A percentile compares a stretch with the other conserved stretches of the same genome.
Conservation (phyloP, 352 stramenopile species). For the Lagenidium giganteum region DNA sequence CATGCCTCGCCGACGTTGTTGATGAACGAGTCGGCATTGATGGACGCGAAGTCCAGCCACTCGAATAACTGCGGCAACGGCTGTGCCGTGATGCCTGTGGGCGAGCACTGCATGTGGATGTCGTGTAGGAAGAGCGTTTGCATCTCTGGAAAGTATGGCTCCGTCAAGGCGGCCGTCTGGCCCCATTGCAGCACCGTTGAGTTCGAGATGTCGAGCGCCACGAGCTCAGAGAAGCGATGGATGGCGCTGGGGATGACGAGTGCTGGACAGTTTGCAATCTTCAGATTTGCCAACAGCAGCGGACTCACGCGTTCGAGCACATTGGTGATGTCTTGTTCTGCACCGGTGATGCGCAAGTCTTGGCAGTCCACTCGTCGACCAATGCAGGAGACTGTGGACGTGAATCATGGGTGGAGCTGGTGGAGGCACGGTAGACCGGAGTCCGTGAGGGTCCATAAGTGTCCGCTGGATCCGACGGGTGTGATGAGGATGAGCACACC, state of each 20-base stretch:
- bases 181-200: not conserved
- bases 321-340: not conserved
- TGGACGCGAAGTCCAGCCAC: conserved; percentile 3
- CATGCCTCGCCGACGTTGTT: not conserved
- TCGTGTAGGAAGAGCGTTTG: not conserved
- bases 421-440: too few relatives aligned
- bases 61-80: conserved; percentile 2
- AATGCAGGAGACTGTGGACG: too few relatives aligned
- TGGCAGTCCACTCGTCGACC: too few relatives aligned
- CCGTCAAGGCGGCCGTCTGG: not conserved
- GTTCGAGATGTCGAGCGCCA: not conserved
- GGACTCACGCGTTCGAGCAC: conserved; percentile 1
- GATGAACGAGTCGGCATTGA: not conserved
- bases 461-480: too few relatives aligned
- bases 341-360: too few relatives aligned
- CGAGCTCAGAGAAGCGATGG: not conserved
- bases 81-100: not conserved
- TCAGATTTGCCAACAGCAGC: not conserved
- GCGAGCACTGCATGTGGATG: not conserved
- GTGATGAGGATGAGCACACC: too few relatives aligned
- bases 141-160: too few relatives aligned
- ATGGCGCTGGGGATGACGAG: not conserved
- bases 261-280: conserved; percentile 1
- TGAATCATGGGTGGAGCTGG: too few relatives aligned
- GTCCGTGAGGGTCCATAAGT: too few relatives aligned